Evolutionary conservation across 768 basidiomycete genomes (phyloP).

Genomic region (Coprinellus micaceus): DNA sequence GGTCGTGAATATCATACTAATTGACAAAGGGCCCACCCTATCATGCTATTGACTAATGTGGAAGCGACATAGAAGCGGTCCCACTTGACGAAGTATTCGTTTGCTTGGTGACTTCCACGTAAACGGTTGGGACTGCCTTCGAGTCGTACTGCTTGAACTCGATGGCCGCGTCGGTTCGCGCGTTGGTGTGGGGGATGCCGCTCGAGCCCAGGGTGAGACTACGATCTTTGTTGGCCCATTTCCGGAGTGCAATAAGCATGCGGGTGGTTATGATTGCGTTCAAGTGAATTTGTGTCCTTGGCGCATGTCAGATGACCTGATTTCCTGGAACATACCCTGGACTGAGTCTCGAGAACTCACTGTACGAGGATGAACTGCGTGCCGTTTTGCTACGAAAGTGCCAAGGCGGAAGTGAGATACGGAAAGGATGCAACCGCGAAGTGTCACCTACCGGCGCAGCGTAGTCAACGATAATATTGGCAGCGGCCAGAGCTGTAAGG

Average conservation of each 20-base stretch:
- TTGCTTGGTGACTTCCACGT: not conserved
- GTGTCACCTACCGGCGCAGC: not conserved
- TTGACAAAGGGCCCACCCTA: too few relatives aligned
- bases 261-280: not conserved
- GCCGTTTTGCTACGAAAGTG: not conserved
- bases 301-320: not conserved
- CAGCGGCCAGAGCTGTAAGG: slow-evolving; percentile 6
- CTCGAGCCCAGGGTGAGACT: not conserved
- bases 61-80: too few relatives aligned
- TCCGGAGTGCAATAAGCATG: not conserved
- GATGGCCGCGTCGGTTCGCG: not conserved
- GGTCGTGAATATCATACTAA: too few relatives aligned
- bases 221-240: not conserved
- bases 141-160: not conserved
- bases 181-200: not conserved
- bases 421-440: too few relatives aligned
- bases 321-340: too few relatives aligned
- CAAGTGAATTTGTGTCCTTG: not conserved
- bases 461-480: not conserved
- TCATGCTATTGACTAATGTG: too few relatives aligned
- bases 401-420: not conserved
- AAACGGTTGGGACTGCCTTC: not conserved
- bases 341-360: not conserved
- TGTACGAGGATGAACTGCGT: not conserved
- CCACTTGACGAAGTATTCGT: not conserved